A percentile compares a stretch with the other conserved stretches of the same genome.
These are phyloP conservation scores for Penicillium decumbens DNA, from an alignment of 2,329 filamentous ascomycete species.

Conservation along the genomic window DNA sequence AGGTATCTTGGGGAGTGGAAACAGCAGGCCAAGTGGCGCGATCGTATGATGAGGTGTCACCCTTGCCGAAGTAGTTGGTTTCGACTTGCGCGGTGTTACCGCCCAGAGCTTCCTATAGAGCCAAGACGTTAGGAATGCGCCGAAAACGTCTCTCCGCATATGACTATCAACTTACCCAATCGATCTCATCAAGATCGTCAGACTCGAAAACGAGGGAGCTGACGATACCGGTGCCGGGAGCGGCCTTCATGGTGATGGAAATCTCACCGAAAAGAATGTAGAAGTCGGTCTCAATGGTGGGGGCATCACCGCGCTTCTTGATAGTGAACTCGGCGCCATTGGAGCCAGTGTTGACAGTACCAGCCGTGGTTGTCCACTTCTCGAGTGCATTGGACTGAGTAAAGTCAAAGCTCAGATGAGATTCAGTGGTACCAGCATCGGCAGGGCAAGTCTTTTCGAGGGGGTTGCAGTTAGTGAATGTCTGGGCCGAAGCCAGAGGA, in stretches of 20 bases:
- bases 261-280: conserved; percentile 98
- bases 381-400: conserved; percentile 53
- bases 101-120: conserved; percentile 35
- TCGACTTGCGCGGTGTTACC: conserved; percentile 49
- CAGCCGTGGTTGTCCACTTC: conserved; percentile 62
- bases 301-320: conserved; percentile 69
- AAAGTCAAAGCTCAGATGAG: conserved; percentile 33
- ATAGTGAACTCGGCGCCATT: conserved; percentile 82
- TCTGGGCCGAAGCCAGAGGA: conserved; percentile 57
- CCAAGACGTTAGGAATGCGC: conserved; percentile 49
- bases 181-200: conserved; percentile 92
- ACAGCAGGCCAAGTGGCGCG: conserved; percentile 72
- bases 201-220: conserved; percentile 88
- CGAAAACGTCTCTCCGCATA: conserved; percentile 42
- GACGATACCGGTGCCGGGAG: conserved; percentile 84
- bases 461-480: conserved; percentile 72
- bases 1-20: conserved; percentile 50
- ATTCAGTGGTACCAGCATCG: conserved; percentile 62
- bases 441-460: conserved; percentile 54
- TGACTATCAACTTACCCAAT: conserved; percentile 74
- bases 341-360: conserved; percentile 58
- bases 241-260: conserved; percentile 77
- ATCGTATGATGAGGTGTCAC: conserved; percentile 71
- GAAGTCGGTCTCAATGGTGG: conserved; percentile 80
- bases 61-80: conserved; percentile 96